phyloP scores from a whole-genome alignment of 352 stramenopile genomes.

The Thraustochytrium striatum region DNA sequence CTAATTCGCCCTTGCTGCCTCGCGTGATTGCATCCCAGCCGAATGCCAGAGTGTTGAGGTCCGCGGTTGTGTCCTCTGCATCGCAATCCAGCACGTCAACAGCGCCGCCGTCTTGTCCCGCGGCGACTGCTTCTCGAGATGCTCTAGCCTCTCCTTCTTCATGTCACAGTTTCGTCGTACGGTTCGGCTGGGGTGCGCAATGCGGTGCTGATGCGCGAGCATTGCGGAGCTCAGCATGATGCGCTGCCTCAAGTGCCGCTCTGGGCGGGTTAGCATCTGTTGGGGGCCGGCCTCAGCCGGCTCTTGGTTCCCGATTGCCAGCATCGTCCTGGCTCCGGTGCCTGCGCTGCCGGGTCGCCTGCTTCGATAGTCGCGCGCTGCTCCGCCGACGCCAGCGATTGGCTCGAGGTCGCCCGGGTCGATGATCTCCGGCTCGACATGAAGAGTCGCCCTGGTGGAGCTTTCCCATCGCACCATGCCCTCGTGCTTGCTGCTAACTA shows the following conservation, averaged over 20 bases:
- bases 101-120: background rate
- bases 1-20: background rate
- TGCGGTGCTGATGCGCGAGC: slow-evolving; percentile 17
- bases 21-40: slow-evolving; percentile 5
- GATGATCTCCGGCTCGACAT: no score
- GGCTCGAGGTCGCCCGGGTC: no score
- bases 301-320: no score
- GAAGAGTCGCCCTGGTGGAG: no score
- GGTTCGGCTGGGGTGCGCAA: background rate
- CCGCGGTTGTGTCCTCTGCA: background rate
- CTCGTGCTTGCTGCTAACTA: no score
- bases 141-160: background rate
- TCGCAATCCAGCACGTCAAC: background rate
- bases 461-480: no score
- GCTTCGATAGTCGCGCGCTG: no score
- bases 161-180: background rate
- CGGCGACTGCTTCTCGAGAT: background rate
- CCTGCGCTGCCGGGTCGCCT: no score
- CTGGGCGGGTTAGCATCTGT: no score
- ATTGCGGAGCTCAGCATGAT: slow-evolving; percentile 14
- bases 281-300: no score
- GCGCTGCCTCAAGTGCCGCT: slow-evolving; percentile 5
- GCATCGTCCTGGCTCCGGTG: no score
- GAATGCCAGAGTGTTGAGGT: slow-evolving; percentile 21
- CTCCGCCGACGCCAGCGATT: no score